phyloP scores from a whole-genome alignment of 805 yeast species.

The Starmerella bombi region DNA sequence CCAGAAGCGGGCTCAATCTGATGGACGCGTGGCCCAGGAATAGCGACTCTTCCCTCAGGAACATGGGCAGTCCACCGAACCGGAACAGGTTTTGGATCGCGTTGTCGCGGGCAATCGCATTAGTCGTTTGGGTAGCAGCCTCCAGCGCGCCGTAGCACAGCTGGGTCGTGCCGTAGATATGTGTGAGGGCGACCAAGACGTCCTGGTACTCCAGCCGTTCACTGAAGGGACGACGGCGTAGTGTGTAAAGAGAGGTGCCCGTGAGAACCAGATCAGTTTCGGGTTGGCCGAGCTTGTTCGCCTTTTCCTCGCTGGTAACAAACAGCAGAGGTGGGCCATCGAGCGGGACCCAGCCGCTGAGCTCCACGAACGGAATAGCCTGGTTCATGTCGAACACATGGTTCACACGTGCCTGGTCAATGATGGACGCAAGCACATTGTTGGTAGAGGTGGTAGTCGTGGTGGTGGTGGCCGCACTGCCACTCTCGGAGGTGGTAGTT shows the following conservation, averaged over 20 bases:
- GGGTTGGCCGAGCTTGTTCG: slow-evolving; percentile 31
- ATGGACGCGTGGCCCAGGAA: slow-evolving; percentile 31
- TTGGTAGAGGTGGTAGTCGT: slow-evolving; percentile 30
- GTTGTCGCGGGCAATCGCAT: slow-evolving; percentile 31
- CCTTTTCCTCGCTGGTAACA: slow-evolving; percentile 39
- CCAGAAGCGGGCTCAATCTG: slow-evolving; percentile 80
- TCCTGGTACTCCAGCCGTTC: slow-evolving; percentile 53
- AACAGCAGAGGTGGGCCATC: slow-evolving; percentile 51
- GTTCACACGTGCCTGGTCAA: slow-evolving; percentile 67
- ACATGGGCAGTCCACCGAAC: slow-evolving; percentile 23
- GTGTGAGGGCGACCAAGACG: slow-evolving; percentile 49
- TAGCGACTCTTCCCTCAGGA: slow-evolving; percentile 17
- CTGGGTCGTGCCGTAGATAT: slow-evolving; percentile 75
- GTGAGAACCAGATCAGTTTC: slow-evolving; percentile 74
- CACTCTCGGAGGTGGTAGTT: neutral
- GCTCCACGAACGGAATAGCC: slow-evolving; percentile 27
- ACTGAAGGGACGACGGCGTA: slow-evolving; percentile 68
- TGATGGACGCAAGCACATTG: slow-evolving; percentile 35
- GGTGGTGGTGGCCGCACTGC: neutral
- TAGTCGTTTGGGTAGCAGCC: slow-evolving; percentile 55
- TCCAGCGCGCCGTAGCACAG: slow-evolving; percentile 80
- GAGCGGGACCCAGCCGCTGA: slow-evolving; percentile 41
- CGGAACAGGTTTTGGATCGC: slow-evolving; percentile 21
- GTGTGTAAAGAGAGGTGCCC: slow-evolving; percentile 59
- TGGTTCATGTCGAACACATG: slow-evolving; percentile 42